Evolutionary conservation across 2,329 filamentous ascomycete species (phyloP), one percentile per base, ranked within the genome.

Genomic region (Aspergillus brunneoviolaceus): DNA sequence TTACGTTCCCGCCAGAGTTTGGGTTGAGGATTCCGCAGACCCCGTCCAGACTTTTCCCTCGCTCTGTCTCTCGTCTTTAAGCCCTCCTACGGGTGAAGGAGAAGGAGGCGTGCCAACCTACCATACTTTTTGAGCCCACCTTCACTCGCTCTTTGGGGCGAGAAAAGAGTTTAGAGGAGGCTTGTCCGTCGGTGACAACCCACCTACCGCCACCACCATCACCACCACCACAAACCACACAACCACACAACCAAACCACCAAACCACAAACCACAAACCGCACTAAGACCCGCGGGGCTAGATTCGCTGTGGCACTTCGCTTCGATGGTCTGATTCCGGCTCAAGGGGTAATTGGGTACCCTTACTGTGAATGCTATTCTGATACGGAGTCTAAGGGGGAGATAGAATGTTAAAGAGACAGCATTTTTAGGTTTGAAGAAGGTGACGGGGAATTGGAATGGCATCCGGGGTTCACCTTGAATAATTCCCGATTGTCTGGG

Each of bases 1-100:
- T 10, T 35, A 29, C 27, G 33, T 55, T 45, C 58, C 59, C 50
- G 45, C 29, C 51, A 54, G 16, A 61, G 51, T 57, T 61, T 59
- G 58, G 59, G 54, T 57, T 60, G 51, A 57, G 31, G 58, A 62
- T 60, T 58, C 60, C 51, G 58, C 60, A 60, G 59, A 60, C 59
- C 59, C 59, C 52, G 59, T 51, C 55, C 51, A 48, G 55, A 55
- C 33, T 54, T 52, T 29, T 29, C 27, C 2, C 27, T 29, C 27
- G 7, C 27, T 27, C 23, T 29, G 27, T 29, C 27, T 35, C 51
- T 53, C n/a, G 25, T 35, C 33, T 35, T 12, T 16, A 16, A 35
- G 33, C 33, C 33, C 14, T 11, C 33, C 33, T 11, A 23, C 42
- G 10, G 16, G 27, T 49, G 42, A 31, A 33, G n/a, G 21, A 19